Evolutionary conservation across 495 filamentous ascomycete genomes (phyloP), one percentile per base, ranked within the genome.

Genomic region (Penicillium fimorum): DNA sequence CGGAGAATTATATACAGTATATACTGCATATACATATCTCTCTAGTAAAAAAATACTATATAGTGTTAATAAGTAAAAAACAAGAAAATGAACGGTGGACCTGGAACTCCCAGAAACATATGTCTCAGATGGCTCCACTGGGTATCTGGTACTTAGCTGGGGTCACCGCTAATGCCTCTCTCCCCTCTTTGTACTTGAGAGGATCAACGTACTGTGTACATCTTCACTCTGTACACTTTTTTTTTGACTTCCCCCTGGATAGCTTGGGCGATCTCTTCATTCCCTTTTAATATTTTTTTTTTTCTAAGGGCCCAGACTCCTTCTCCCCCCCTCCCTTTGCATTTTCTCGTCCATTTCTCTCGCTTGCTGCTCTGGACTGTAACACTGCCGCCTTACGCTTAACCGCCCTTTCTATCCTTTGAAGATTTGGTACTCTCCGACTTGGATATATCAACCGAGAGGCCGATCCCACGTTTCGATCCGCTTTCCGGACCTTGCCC

Each of bases 101-200:
- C 59, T 49, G 47, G 32, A 50, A 50, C 47, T 22, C 33, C 29
- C 33, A 52, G 70, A 73, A 73, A 73, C 70, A 68, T 59, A 53
- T 73, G 72, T 75, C 72, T 75, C 72, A 75, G 70, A 47, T 42
- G 57, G 56, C 59, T 68, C 56, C 66, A 56, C 42, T 48, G 24
- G 12, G 57, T 60, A 56, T 47, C 40, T 42, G 53, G 58, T 60
- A 60, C 58, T 56, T 60, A 11, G 0, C 27, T 25, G 49, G 38
- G n/a, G 32, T 35, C 13, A 20, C 50, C 29, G 8, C 27, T 35
- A 3, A 8, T 37, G 8, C 20, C 20, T 17, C 9, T 6, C 35
- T 25, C 51, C 51, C 51, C 51, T 53, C 50, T 11, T 46, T 45
- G 42, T 0, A 10, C 17, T 40, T 41, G 8, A 12, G 13, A 8